A percentile compares a stretch with the other conserved stretches of the same genome.
phyloP scores from a whole-genome alignment of 2,329 filamentous ascomycete genomes.

The Cordyceps fumosorosea region DNA sequence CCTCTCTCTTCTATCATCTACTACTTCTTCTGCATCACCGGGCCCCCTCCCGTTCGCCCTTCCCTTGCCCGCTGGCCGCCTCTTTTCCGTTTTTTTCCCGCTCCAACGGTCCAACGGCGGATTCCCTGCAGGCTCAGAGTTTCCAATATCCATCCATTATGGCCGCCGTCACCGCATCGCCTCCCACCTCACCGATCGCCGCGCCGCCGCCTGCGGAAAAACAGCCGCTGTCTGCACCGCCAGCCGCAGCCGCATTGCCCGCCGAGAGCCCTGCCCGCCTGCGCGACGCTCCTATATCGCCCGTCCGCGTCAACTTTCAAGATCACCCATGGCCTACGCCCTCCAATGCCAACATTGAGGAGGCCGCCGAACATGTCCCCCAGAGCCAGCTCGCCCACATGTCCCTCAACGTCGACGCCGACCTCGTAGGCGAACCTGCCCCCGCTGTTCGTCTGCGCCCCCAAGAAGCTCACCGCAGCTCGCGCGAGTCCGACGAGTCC shows the following conservation, averaged over 20 bases:
- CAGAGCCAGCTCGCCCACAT: neutral
- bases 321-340: constrained; percentile 46
- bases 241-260: constrained; percentile 13
- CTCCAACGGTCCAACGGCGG: constrained; percentile 5
- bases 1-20: neutral
- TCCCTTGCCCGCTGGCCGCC: neutral
- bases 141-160: constrained; percentile 10
- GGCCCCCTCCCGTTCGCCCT: neutral
- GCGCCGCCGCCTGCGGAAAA: constrained; percentile 22
- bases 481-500: constrained; percentile 47
- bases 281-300: constrained; percentile 47
- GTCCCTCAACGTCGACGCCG: neutral
- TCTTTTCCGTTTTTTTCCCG: neutral
- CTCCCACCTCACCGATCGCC: constrained; percentile 22
- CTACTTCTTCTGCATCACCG: neutral
- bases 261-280: constrained; percentile 34
- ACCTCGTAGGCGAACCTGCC: constrained; percentile 20
- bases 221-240: constrained; percentile 29
- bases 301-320: constrained; percentile 49
- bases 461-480: constrained; percentile 38
- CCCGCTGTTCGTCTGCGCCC: constrained; percentile 26
- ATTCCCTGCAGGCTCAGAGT: constrained; percentile 13
- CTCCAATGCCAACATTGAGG: constrained; percentile 46
- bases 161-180: constrained; percentile 24
- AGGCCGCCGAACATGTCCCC: constrained; percentile 21